A percentile compares a stretch with the other conserved stretches of the same genome.
Evolutionary conservation across 495 filamentous ascomycete genomes (phyloP).

Genomic region (Pyronema omphalodes): DNA sequence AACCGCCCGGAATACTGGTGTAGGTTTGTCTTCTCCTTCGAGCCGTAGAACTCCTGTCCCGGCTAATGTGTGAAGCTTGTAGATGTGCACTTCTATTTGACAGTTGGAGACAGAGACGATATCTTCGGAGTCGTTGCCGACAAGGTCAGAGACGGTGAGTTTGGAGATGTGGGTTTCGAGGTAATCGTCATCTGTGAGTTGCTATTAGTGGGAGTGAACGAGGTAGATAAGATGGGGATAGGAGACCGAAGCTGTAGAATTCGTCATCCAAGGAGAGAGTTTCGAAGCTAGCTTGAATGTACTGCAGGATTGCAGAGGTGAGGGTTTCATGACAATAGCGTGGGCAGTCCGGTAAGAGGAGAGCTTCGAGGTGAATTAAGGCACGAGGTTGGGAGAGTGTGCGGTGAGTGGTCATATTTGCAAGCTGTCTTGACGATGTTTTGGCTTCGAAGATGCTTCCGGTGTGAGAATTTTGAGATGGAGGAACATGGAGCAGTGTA

Average conservation of each 20-base stretch:
- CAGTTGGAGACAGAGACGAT: slow-evolving; percentile 13
- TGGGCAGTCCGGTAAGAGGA: slow-evolving; percentile 9
- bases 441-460: too few relatives aligned
- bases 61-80: slow-evolving; percentile 14
- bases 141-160: slow-evolving; percentile 18
- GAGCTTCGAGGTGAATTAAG: slow-evolving; percentile 15
- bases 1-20: slow-evolving; percentile 16
- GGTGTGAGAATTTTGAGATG: too few relatives aligned
- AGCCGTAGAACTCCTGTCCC: slow-evolving; percentile 1
- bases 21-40: background rate
- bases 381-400: background rate
- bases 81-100: slow-evolving; percentile 15
- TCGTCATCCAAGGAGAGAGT: slow-evolving; percentile 16
- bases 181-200: slow-evolving; percentile 8
- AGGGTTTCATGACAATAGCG: slow-evolving; percentile 10
- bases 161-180: slow-evolving; percentile 15
- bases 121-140: slow-evolving; percentile 12
- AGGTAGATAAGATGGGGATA: background rate
- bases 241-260: slow-evolving; percentile 14
- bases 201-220: background rate
- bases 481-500: too few relatives aligned
- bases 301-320: slow-evolving; percentile 10
- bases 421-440: too few relatives aligned
- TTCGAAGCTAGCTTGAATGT: slow-evolving; percentile 18
- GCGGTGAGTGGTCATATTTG: too few relatives aligned